Percentiles rank a stretch among this genome's conserved stretches.
These are phyloP conservation scores for Termitomyces sp. DNA, from an alignment of 768 basidiomycete species.

Conservation along the genomic window DNA sequence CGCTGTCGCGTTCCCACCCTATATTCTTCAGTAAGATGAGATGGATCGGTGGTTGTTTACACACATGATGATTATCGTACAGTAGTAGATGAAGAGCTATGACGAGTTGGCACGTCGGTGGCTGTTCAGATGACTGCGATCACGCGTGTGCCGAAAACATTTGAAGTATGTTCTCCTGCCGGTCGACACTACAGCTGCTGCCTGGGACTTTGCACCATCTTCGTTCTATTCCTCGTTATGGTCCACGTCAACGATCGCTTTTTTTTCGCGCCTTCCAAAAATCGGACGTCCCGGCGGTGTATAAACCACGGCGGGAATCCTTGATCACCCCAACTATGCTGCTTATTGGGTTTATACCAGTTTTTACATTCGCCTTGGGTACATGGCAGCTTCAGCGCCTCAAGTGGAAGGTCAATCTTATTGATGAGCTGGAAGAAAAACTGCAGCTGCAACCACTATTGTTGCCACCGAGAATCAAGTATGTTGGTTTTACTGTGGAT, in stretches of 20 bases:
- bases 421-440: slow-evolving; percentile 91
- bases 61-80: slow-evolving; percentile 10
- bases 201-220: not conserved
- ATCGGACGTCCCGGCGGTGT: slow-evolving; percentile 37
- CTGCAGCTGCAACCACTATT: slow-evolving; percentile 70
- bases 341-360: slow-evolving; percentile 77
- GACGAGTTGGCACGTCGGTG: not conserved
- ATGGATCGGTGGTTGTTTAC: not conserved
- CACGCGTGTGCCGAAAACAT: slow-evolving; percentile 8
- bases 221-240: not conserved
- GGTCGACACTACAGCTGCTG: slow-evolving; percentile 6
- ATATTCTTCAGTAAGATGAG: not conserved
- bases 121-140: slow-evolving; percentile 8
- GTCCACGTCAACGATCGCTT: slow-evolving; percentile 1
- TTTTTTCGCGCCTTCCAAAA: slow-evolving; percentile 8
- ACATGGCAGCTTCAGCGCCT: slow-evolving; percentile 92
- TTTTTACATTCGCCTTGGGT: slow-evolving; percentile 87
- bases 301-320: slow-evolving; percentile 53
- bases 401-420: slow-evolving; percentile 91
- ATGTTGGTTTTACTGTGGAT: slow-evolving; percentile 17
- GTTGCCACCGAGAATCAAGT: slow-evolving; percentile 88
- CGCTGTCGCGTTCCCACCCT: slow-evolving; percentile 37
- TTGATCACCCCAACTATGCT: slow-evolving; percentile 68
- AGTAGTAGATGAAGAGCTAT: not conserved
- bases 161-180: slow-evolving; percentile 12